Base-by-base conservation (phyloP, 495 filamentous ascomycete genomes). In the Neurospora hispaniola region DNA sequence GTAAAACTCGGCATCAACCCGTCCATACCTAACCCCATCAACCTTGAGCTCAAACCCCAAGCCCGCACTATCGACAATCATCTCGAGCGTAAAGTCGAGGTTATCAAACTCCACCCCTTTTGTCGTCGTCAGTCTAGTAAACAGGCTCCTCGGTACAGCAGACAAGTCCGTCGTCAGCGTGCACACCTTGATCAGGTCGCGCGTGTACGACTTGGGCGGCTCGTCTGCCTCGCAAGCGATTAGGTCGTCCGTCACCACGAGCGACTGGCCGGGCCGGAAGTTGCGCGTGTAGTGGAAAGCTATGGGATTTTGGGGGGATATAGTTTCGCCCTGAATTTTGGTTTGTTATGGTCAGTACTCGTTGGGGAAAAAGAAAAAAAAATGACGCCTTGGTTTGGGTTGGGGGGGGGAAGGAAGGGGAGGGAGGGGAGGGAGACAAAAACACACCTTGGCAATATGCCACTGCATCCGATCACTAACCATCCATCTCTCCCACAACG, bases 401-500 rank as follows among this genome's bases (percentile, higher is more conserved):
- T n/a, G n/a, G n/a, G n/a, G n/a, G n/a, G n/a, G n/a, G n/a, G n/a
- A n/a, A n/a, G n/a, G n/a, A n/a, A n/a, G n/a, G n/a, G n/a, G n/a
- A n/a, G n/a, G n/a, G n/a, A n/a, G n/a, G n/a, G n/a, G n/a, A n/a
- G n/a, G n/a, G 23, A 46, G 27, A 31, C 27, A 20, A 10, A 3
- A 18, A 78, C 84, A 76, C 73, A 90, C 90, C 84, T 90, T 91
- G 12, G 88, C 87, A 79, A 91, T 91, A 81, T 92, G 91, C 91
- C 91, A 93, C 76, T 92, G 90, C 91, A 93, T 92, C 69, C 91
- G 85, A 80, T 93, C 91, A 71, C 84, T 88, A 18, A 93, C 90
- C 91, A 93, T 93, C 90, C 90, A 93, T 41, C 91, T 78, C 80
- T 93, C 91, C 91, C 91, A 93, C 43, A 93, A 75, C 14, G 91